phyloP scores from a whole-genome alignment of 208 protist genomes.

The Borovskyia barvae region DNA sequence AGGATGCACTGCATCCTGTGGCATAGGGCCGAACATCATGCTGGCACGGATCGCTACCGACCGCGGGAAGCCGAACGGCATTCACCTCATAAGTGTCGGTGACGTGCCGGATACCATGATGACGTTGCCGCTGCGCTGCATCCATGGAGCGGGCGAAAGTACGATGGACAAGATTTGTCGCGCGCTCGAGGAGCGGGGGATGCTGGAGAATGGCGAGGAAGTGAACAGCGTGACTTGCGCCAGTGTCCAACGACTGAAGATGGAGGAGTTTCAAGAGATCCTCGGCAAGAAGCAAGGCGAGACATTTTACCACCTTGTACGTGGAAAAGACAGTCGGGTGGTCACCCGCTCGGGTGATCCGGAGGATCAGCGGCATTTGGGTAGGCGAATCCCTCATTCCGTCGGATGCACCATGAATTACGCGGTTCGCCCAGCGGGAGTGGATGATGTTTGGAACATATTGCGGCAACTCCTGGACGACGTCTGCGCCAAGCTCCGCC shows the following conservation, averaged over 20 bases:
- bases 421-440: slow-evolving; percentile 57
- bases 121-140: slow-evolving; percentile 44
- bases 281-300: slow-evolving; percentile 70
- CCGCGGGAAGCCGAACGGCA: slow-evolving; percentile 74
- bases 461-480: slow-evolving; percentile 58
- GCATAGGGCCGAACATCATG: slow-evolving; percentile 85
- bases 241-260: slow-evolving; percentile 58
- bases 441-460: slow-evolving; percentile 74
- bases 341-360: slow-evolving; percentile 78
- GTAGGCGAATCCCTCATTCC: slow-evolving; percentile 52
- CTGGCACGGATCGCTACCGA: slow-evolving; percentile 73
- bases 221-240: slow-evolving; percentile 43
- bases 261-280: slow-evolving; percentile 44
- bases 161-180: slow-evolving; percentile 59
- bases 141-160: slow-evolving; percentile 70
- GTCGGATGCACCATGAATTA: slow-evolving; percentile 91
- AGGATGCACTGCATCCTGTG: slow-evolving; percentile 80
- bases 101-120: slow-evolving; percentile 46
- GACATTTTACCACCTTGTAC: slow-evolving; percentile 66
- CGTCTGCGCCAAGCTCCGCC: slow-evolving; percentile 71
- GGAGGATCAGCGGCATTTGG: slow-evolving; percentile 51
- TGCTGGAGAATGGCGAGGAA: slow-evolving; percentile 5
- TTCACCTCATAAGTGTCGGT: slow-evolving; percentile 36
- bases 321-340: slow-evolving; percentile 70
- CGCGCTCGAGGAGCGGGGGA: slow-evolving; percentile 27